phyloP scores from a whole-genome alignment of 805 yeast species.

The Yarrowia deformans region DNA sequence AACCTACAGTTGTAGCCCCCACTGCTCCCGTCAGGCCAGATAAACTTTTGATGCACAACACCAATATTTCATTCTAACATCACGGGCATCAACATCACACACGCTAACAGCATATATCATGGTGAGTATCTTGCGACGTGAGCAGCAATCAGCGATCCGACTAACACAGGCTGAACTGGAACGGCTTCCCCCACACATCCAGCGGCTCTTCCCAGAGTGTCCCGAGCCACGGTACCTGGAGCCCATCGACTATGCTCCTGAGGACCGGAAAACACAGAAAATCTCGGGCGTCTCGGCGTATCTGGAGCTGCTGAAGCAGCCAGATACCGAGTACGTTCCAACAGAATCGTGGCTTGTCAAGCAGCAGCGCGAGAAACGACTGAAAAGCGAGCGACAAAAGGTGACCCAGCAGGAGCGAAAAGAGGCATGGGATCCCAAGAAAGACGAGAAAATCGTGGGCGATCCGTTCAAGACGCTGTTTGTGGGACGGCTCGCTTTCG shows the following conservation, averaged over 20 bases:
- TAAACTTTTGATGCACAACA: constrained; percentile 27
- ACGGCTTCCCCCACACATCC: constrained; percentile 55
- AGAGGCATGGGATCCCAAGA: constrained; percentile 60
- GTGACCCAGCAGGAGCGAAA: constrained; percentile 52
- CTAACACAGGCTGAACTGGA: constrained; percentile 52
- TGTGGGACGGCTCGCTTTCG: constrained; percentile 73
- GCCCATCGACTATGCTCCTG: constrained; percentile 61
- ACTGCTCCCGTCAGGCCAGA: neutral
- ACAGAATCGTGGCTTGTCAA: constrained; percentile 51
- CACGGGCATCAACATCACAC: constrained; percentile 18
- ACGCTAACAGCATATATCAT: constrained; percentile 11
- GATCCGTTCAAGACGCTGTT: constrained; percentile 85
- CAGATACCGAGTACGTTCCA: constrained; percentile 46
- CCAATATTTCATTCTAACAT: constrained; percentile 10
- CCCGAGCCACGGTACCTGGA: constrained; percentile 61
- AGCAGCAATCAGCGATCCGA: neutral
- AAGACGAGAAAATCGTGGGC: constrained; percentile 64
- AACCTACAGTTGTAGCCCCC: neutral
- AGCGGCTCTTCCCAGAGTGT: constrained; percentile 62
- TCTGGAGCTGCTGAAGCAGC: constrained; percentile 47
- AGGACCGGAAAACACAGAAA: constrained; percentile 56
- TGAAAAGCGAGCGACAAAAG: constrained; percentile 44
- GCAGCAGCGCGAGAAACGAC: constrained; percentile 47
- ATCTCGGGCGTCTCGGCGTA: constrained; percentile 57
- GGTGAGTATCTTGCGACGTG: constrained; percentile 8